Percentiles rank a stretch among this genome's conserved stretches.
These are phyloP conservation scores for Centrapalus pauciflorus DNA, from an alignment of 129 eudicot genomes.

Conservation along the genomic window DNA sequence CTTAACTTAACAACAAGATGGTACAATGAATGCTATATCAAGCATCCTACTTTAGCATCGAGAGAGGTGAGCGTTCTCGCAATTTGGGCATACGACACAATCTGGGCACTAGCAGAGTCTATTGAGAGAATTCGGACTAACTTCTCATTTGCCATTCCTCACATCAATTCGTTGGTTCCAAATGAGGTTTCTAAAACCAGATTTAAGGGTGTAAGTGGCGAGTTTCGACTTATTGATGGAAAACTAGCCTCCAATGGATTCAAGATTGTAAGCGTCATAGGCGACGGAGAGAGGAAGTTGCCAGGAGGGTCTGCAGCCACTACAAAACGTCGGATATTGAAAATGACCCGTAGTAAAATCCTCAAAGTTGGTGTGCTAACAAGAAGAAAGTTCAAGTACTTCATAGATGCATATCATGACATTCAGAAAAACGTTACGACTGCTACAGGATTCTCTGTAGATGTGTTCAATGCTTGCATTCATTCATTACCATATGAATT, in stretches of 20 bases:
- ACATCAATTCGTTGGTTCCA: conserved; percentile 13
- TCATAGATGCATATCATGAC: conserved; percentile 16
- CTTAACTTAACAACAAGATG: conserved; percentile 28
- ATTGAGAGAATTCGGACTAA: conserved; percentile 19
- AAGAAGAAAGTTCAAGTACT: conserved; percentile 20
- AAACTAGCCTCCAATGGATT: conserved; percentile 21
- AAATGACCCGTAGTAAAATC: conserved; percentile 15
- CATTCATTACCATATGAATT: conserved; percentile 27
- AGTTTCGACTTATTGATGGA: conserved; percentile 29
- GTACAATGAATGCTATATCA: conserved; percentile 16
- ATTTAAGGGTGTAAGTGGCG: conserved; percentile 41
- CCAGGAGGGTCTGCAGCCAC: conserved; percentile 27
- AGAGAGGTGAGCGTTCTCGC: conserved; percentile 23
- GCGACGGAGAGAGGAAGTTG: conserved; percentile 26
- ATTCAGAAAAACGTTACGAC: conserved; percentile 3
- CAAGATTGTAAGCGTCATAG: conserved; percentile 36
- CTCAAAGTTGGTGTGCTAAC: conserved; percentile 39
- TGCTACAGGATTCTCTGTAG: conserved; percentile 37
- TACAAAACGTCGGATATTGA: conserved; percentile 15
- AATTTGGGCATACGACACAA: conserved; percentile 54
- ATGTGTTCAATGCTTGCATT: conserved; percentile 35
- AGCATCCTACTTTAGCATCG: conserved; percentile 5
- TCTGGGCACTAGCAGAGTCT: conserved; percentile 42
- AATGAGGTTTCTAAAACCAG: conserved; percentile 21
- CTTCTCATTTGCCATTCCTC: conserved; percentile 10